Evolutionary conservation across 2,329 filamentous ascomycete species (phyloP), one percentile per base, ranked within the genome.

Genomic region (Paecilomyces variotii): DNA sequence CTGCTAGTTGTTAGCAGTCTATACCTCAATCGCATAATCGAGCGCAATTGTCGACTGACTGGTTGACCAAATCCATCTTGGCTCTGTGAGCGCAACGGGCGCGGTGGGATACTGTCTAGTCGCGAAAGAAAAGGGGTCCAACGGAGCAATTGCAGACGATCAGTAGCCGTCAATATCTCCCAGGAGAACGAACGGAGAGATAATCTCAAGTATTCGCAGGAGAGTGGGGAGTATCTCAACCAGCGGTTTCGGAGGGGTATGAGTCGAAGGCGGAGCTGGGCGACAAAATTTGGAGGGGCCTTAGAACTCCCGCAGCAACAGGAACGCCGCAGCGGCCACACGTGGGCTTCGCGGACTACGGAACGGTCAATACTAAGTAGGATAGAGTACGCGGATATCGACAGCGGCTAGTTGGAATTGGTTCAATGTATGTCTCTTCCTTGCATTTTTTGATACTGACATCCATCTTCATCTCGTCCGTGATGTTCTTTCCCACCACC

Each of bases 61-160:
- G 81, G 71, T 85, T 84, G 60, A 85, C 83, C 60, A 85, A 78
- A 80, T 85, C 83, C 83, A 85, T 85, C 26, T 59, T 58, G 61
- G 63, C 58, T 56, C 27, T 56, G 61, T 63, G 49, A 56, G 39
- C 25, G 53, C 58, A 52, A 56, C 34, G 57, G 57, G 63, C 60
- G 66, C 62, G 62, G 66, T 61, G 62, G 66, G 65, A 64, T 64
- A 64, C 5, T 4, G 14, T 54, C 26, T 56, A 25, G 7, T 2
- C 28, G 19, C 12, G 27, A 25, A 54, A 26, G 14, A 12, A 35
- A 32, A 3, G n/a, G 12, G 7, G 25, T 12, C 2, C 14, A 10
- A 24, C 9, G 1, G 14, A n/a, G n/a, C 27, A 35, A 54, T 58
- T 59, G 59, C 10, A 10, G 24, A 19, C 25, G 1, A 24, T 4